Evolutionary conservation across 345 rosid genomes (phyloP), one percentile per base, ranked within the genome.

Genomic region (Conringia planisiliqua): DNA sequence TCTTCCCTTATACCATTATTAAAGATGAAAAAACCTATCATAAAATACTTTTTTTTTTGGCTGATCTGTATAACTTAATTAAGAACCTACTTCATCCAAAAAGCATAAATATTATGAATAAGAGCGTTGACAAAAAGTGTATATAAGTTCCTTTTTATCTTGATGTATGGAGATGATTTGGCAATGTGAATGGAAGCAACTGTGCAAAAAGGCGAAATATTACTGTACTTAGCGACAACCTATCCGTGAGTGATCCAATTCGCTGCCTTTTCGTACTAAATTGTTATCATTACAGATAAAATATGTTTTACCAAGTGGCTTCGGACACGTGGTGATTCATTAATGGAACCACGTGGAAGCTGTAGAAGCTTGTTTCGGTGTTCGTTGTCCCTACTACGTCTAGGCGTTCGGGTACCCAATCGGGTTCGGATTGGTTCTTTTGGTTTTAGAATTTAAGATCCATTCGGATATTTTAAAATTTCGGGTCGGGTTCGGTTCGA

Each of bases 241-340:
- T 30, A 60, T 75, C 74, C 69, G 74, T 75, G 79, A 60, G 48
- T 60, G 74, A 30, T 4, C 56, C 73, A 59, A 60, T 68, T 75
- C 79, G 68, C 26, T 36, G 52, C 54, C 73, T 67, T 59, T 68
- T 68, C 74, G 68, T 75, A 68, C 68, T 75, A 68, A 60, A 20
- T 38, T 59, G 18, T 59, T 32, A 48, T 66, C 56, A 67, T 60
- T 20, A 50, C 61, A 29, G 62, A 75, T 75, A 6, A 42, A 59
- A 38, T n/a, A 59, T 67, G 68, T 75, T 39, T 22, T 20, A 14
- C 55, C 62, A 75, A 75, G 56, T 50, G 73, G 68, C 27, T 2
- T 1, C 2, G 1, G 30, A 68, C 68, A 75, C 63, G 57, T 68
- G 73, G 61, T 42, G 0, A 0, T 0, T 0, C 0, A 0, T 0